Evolutionary conservation across 1,284 basidiomycete species (phyloP).

Genomic region (Rhodofomes roseus): DNA sequence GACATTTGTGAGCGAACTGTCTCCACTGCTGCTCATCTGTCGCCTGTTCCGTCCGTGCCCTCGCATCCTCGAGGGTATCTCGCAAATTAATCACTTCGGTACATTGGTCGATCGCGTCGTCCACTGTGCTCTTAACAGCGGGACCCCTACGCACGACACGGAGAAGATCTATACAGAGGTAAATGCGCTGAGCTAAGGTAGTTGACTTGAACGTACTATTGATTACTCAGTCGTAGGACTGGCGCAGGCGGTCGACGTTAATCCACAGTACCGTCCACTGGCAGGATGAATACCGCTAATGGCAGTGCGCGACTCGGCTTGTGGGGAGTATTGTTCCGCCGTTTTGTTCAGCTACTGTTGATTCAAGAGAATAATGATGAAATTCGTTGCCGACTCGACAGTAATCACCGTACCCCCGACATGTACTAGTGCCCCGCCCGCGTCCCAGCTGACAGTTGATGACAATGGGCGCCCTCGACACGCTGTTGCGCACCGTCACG

Average conservation of each 20-base stretch:
- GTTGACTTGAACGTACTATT: conserved; percentile 53
- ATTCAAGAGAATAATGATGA: conserved; percentile 78
- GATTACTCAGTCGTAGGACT: conserved; percentile 80
- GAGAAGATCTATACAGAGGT: conserved; percentile 62
- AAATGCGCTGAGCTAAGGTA: neutral
- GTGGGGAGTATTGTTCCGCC: conserved; percentile 24
- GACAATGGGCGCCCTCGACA: conserved; percentile 79
- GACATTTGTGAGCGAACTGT: conserved; percentile 68
- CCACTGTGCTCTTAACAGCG: conserved; percentile 84
- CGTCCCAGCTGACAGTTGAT: conserved; percentile 96
- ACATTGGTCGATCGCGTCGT: conserved; percentile 90
- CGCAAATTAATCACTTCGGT: conserved; percentile 82
- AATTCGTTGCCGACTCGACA: neutral
- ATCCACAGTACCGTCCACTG: conserved; percentile 21
- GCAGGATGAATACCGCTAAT: conserved; percentile 28
- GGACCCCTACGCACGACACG: conserved; percentile 91
- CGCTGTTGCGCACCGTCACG: conserved; percentile 74
- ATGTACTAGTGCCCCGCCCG: conserved; percentile 92
- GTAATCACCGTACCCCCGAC: conserved; percentile 60
- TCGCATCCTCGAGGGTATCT: conserved; percentile 85
- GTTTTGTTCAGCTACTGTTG: conserved; percentile 75
- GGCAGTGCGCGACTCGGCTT: conserved; percentile 30
- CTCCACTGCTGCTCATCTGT: conserved; percentile 70
- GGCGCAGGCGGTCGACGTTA: conserved; percentile 40
- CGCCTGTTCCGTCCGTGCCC: conserved; percentile 72